A percentile compares a stretch with the other conserved stretches of the same genome.
phyloP scores from a whole-genome alignment of 2,329 filamentous ascomycete species.

The Fusarium napiforme region DNA sequence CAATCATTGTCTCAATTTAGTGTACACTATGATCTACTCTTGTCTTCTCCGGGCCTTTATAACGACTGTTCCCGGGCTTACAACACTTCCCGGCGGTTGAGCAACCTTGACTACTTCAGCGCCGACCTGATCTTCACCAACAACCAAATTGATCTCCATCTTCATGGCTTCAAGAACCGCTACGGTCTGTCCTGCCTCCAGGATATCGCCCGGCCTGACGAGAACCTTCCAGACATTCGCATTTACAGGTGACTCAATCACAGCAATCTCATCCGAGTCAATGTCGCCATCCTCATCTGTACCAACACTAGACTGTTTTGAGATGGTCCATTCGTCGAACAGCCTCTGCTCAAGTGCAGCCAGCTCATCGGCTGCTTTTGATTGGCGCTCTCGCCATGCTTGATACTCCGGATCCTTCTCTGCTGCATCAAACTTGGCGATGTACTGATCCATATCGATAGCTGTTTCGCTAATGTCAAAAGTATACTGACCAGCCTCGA shows the following conservation, averaged over 20 bases:
- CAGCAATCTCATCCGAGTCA: background rate
- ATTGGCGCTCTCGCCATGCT: background rate
- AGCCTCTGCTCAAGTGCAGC: background rate
- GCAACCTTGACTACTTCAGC: background rate
- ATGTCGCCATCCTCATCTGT: background rate
- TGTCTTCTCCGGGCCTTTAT: background rate
- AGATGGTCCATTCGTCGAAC: background rate
- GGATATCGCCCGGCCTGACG: background rate
- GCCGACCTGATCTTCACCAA: background rate
- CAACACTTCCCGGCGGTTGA: background rate
- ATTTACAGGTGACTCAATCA: background rate
- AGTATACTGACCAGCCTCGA: conserved; percentile 46
- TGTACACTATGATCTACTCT: background rate
- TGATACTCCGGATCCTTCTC: background rate
- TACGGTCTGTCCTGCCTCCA: background rate
- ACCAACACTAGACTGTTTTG: background rate
- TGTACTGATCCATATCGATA: conserved; percentile 47
- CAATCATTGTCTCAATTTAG: background rate
- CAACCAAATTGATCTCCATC: conserved; percentile 2
- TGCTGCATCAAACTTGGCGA: conserved; percentile 3
- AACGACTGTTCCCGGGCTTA: background rate
- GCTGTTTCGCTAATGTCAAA: conserved; percentile 42
- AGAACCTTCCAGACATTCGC: background rate
- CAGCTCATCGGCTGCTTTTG: background rate
- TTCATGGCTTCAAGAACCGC: conserved; percentile 1